Evolutionary conservation across 352 stramenopile species (phyloP), one percentile per base, ranked within the genome.

Genomic region (Pythium monospermum): DNA sequence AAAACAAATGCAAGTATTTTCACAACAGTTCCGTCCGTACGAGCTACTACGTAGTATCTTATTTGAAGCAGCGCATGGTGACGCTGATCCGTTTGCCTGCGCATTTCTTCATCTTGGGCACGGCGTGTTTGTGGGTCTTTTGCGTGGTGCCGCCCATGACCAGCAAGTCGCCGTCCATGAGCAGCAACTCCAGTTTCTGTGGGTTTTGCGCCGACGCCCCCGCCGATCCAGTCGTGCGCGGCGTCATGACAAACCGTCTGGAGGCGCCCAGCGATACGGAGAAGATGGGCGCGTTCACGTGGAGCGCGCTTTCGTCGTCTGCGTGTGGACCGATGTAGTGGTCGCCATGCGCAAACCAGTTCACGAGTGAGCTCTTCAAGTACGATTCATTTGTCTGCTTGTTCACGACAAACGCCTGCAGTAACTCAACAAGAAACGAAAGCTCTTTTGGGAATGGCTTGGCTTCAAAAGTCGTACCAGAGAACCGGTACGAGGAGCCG

Each of bases 71-170:
- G 8, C 70, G 70, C 37, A 85, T 45, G 2, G 71, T 85, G 49
- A 82, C 42, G 40, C 69, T 82, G 42, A 85, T 68, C 4, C 73
- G 68, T 6, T 60, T 59, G 8, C 66, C 57, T 12, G 27, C 31
- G 32, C 73, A 78, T 35, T 40, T 31, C 26, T 72, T 68, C 73
- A 80, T 82, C 54, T 85, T 94, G 3, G 83, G 83, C n/a, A 91
- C 57, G 53, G 80, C 78, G 38, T 94, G 83, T 36, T 88, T 89
- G 70, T 87, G 76, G 31, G 77, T 87, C 49, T 64, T 56, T 56
- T 94, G 80, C 19, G 71, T 87, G 10, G 65, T 76, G 22, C 83
- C 83, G 44, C 83, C 83, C 83, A 94, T 94, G 45, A 94, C 59
- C 16, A 91, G 50, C 40, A 91, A 42, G 52, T 94, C 80, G 33